Conservation (phyloP, 805 yeast genomes). For the Yamadazyma olivae region DNA sequence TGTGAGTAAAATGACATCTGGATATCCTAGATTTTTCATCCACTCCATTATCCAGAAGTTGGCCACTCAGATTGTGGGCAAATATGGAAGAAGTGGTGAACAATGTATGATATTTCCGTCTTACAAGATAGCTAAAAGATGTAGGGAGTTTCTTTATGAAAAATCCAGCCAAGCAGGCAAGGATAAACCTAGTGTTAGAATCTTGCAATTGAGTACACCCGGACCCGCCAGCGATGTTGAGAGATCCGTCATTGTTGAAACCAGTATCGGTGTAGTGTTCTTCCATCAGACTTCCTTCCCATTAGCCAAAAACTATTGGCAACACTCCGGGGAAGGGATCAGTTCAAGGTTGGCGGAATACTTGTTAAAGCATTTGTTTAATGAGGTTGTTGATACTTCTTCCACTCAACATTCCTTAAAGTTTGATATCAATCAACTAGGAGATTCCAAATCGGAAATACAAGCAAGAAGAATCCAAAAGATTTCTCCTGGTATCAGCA, state of each 20-base stretch:
- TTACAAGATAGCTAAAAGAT: constrained; percentile 74
- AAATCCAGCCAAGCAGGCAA: constrained; percentile 19
- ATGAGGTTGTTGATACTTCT: constrained; percentile 10
- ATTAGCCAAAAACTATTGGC: constrained; percentile 89
- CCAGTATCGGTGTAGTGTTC: constrained; percentile 76
- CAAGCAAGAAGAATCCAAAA: constrained; percentile 20
- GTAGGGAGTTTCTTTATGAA: constrained; percentile 70
- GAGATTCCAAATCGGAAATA: constrained; percentile 27
- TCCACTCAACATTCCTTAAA: constrained; percentile 6
- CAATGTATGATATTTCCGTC: constrained; percentile 73
- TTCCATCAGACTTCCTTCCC: constrained; percentile 58
- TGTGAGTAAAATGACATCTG: constrained; percentile 70
- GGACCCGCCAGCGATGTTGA: constrained; percentile 62
- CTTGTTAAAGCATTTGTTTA: constrained; percentile 57
- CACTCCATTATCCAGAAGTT: constrained; percentile 61
- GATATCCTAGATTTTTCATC: constrained; percentile 84
- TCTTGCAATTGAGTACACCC: constrained; percentile 70
- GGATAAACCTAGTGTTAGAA: constrained; percentile 44
- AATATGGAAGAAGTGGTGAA: constrained; percentile 81
- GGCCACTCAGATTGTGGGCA: constrained; percentile 50
- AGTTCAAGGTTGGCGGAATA: constrained; percentile 89
- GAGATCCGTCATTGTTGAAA: constrained; percentile 55
- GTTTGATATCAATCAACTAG: constrained; percentile 8
- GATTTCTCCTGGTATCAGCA: constrained; percentile 11
- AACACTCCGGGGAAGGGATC: constrained; percentile 95